phyloP scores from a whole-genome alignment of 1,139 yeast species.

The Candida glucosophila region DNA sequence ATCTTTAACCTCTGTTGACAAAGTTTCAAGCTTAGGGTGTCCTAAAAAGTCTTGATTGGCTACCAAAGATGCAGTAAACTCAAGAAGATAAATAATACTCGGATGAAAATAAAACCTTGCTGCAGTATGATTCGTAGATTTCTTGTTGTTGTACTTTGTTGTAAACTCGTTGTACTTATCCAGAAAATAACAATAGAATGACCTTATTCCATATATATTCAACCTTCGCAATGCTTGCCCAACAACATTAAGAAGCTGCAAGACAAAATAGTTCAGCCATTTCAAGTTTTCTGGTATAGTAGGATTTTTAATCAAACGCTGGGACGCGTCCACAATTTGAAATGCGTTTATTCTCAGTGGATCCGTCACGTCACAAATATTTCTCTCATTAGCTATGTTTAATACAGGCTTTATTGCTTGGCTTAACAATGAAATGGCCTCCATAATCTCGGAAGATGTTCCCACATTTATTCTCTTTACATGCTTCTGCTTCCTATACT shows the following conservation, averaged over 20 bases:
- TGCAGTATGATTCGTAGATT: constrained; percentile 50
- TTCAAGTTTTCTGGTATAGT: constrained; percentile 56
- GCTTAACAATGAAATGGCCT: constrained; percentile 34
- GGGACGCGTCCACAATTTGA: constrained; percentile 62
- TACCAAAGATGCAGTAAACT: constrained; percentile 35
- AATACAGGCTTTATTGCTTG: constrained; percentile 60
- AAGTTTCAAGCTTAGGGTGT: constrained; percentile 67
- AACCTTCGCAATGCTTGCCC: constrained; percentile 66
- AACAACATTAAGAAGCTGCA: constrained; percentile 60
- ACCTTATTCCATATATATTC: constrained; percentile 72
- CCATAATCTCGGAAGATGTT: constrained; percentile 43
- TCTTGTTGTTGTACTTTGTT: constrained; percentile 42
- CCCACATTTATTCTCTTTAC: constrained; percentile 52
- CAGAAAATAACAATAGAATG: constrained; percentile 60
- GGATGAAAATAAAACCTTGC: constrained; percentile 51
- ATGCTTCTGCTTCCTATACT: constrained; percentile 66
- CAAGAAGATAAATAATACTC: constrained; percentile 35
- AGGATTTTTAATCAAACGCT: constrained; percentile 43
- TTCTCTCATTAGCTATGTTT: constrained; percentile 52
- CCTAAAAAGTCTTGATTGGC: constrained; percentile 40
- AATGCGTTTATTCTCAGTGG: constrained; percentile 66
- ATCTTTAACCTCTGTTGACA: constrained; percentile 46
- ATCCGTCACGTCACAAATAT: constrained; percentile 54
- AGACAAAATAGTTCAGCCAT: constrained; percentile 57
- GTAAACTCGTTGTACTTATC: constrained; percentile 54